Percentiles rank a stretch among this genome's conserved stretches.
These are phyloP conservation scores for Leishmania amazonensis DNA, from an alignment of 208 protist species.

Conservation along the genomic window DNA sequence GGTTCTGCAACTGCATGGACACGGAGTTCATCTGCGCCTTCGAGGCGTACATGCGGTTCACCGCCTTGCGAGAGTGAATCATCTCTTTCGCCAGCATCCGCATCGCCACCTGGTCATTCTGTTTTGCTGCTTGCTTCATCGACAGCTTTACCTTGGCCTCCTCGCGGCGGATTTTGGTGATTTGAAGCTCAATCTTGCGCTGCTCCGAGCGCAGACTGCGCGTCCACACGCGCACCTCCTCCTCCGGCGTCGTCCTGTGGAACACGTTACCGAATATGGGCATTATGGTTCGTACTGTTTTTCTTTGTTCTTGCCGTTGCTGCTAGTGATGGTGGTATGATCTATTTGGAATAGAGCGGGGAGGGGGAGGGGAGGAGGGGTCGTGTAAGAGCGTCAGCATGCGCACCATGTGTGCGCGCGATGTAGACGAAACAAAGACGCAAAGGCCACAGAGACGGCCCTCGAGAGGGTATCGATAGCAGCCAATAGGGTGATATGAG, in stretches of 20 bases:
- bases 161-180: constrained; percentile 82
- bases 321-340: background rate
- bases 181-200: constrained; percentile 84
- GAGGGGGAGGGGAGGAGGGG: background rate
- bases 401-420: background rate
- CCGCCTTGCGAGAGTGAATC: constrained; percentile 73
- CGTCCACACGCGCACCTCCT: constrained; percentile 80
- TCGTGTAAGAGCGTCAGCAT: background rate
- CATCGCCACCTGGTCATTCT: constrained; percentile 68
- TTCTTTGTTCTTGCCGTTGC: background rate
- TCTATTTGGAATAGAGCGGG: background rate
- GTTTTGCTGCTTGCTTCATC: constrained; percentile 80
- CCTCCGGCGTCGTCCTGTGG: constrained; percentile 62
- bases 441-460: background rate
- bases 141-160: constrained; percentile 84
- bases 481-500: background rate
- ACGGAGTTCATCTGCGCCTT: constrained; percentile 93
- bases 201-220: constrained; percentile 74
- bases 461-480: no score
- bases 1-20: constrained; percentile 87
- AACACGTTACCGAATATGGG: constrained; percentile 59
- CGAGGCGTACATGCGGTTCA: constrained; percentile 82
- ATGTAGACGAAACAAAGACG: background rate
- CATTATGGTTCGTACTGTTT: constrained; percentile 20
- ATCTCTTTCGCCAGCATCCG: constrained; percentile 90